These are phyloP conservation scores for Bruguiera hainesii DNA, from an alignment of 441 rosid genomes.

Conservation along the genomic window DNA sequence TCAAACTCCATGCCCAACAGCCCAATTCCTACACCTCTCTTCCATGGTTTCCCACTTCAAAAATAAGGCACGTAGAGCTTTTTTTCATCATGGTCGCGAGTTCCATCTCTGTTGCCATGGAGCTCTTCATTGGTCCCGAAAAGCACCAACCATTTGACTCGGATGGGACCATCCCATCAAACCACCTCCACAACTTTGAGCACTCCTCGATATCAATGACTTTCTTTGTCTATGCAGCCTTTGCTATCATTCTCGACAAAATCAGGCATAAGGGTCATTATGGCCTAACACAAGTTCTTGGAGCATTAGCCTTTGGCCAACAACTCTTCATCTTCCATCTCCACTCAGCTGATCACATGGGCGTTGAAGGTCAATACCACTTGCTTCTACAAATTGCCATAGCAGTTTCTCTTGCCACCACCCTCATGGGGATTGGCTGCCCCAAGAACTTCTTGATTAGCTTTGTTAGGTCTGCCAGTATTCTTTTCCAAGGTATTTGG, in stretches of 20 bases:
- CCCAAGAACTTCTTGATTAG: conserved; percentile 63
- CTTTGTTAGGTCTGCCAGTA: conserved; percentile 54
- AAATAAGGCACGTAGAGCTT: conserved; percentile 52
- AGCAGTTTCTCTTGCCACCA: conserved; percentile 45
- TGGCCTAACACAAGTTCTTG: conserved; percentile 45
- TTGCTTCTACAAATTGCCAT: conserved; percentile 48
- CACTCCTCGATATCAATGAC: conserved; percentile 59
- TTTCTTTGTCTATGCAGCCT: conserved; percentile 50
- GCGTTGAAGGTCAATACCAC: conserved; percentile 79
- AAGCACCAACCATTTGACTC: conserved; percentile 67
- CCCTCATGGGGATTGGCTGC: conserved; percentile 45
- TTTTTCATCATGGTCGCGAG: conserved; percentile 43
- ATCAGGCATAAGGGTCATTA: conserved; percentile 17
- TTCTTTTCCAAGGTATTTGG: conserved; percentile 71
- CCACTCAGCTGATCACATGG: conserved; percentile 70
- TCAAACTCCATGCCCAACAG: conserved; percentile 42
- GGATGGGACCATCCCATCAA: conserved; percentile 68
- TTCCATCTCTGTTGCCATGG: conserved; percentile 50
- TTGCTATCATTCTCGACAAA: conserved; percentile 53
- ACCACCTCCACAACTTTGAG: conserved; percentile 74
- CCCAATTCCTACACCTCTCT: conserved; percentile 50
- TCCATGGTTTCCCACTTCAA: conserved; percentile 59
- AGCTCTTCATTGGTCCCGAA: conserved; percentile 58
- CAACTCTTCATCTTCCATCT: conserved; percentile 62
- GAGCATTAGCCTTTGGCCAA: conserved; percentile 52